Evolutionary conservation across 768 basidiomycete genomes (phyloP), one percentile per base, ranked within the genome.

Genomic region (Pisolithus albus): DNA sequence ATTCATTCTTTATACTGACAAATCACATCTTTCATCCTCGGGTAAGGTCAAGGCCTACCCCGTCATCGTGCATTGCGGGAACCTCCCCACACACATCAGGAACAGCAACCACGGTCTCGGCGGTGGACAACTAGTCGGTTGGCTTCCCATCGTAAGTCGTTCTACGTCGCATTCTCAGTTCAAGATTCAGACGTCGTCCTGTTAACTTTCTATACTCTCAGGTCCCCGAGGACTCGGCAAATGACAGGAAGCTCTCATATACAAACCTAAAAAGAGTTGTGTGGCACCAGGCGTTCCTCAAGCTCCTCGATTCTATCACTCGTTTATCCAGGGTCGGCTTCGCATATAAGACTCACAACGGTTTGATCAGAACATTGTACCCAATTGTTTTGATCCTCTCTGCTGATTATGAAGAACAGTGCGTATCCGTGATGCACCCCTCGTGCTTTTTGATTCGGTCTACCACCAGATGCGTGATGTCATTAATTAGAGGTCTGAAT

Each of bases 1-100:
- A 7, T 59, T 70, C n/a, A 67, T 73, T 26, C 42, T 75, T 0
- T 75, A 73, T 63, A 69, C 72, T 9, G 71, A 74, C 56, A 74
- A 74, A 44, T 66, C 68, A 1, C 57, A 65, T 8, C 59, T 75
- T 0, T 73, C 69, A 5, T 63, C 66, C 1, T 71, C 70, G 50
- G 69, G 72, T 0, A 70, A 67, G 0, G 61, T 58, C 30, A 71
- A 72, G 51, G 73, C 62, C 0, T 70, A 74, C 50, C 72, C 69
- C 0, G 67, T 73, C 4, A 58, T 73, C 4, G 57, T 61, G 1
- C 51, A 64, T 9, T 64, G 65, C 42, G 66, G 56, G 1, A 70
- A 72, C 51, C 55, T 75, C 4, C 67, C 67, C 2, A 28, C 28
- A 28, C 28, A 28, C 28, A 28, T 28, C 4, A 28, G 28, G 28